Percentiles rank a stretch among this genome's conserved stretches.
phyloP scores from a whole-genome alignment of 805 yeast genomes.

The Blastobotrys peoriensis region DNA sequence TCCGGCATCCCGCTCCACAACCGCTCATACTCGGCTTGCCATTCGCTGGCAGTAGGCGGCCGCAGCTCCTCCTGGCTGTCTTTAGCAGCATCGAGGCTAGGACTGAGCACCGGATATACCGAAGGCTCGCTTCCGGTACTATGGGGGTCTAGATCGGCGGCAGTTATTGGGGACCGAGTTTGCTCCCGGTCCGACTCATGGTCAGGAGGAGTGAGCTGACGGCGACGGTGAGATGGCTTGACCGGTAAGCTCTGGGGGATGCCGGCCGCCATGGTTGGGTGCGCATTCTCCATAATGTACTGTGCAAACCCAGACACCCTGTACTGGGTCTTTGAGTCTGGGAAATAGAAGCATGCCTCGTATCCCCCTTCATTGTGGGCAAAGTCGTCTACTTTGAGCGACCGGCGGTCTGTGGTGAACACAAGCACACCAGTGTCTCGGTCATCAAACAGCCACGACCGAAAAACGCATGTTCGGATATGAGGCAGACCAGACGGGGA shows the following conservation, averaged over 20 bases:
- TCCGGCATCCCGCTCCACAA: conserved; percentile 60
- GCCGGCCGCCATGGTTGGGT: conserved; percentile 14
- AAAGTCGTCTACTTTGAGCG: conserved; percentile 52
- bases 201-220: background rate
- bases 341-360: conserved; percentile 76
- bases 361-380: conserved; percentile 42
- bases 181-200: background rate
- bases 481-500: conserved; percentile 44
- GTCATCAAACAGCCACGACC: conserved; percentile 73
- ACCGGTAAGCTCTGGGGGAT: conserved; percentile 13
- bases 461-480: conserved; percentile 61
- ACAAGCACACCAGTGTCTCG: conserved; percentile 59
- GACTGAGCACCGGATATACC: conserved; percentile 17
- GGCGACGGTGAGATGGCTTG: conserved; percentile 2
- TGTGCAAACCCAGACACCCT: conserved; percentile 65
- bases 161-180: background rate
- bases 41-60: conserved; percentile 56
- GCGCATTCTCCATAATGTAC: conserved; percentile 31
- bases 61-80: conserved; percentile 10
- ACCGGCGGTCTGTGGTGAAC: conserved; percentile 66
- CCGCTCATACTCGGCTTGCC: conserved; percentile 57
- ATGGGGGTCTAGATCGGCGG: background rate
- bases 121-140: conserved; percentile 4
- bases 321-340: conserved; percentile 56
- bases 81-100: conserved; percentile 10